phyloP scores from a whole-genome alignment of 345 rosid species.

The Raphanus sativus region DNA sequence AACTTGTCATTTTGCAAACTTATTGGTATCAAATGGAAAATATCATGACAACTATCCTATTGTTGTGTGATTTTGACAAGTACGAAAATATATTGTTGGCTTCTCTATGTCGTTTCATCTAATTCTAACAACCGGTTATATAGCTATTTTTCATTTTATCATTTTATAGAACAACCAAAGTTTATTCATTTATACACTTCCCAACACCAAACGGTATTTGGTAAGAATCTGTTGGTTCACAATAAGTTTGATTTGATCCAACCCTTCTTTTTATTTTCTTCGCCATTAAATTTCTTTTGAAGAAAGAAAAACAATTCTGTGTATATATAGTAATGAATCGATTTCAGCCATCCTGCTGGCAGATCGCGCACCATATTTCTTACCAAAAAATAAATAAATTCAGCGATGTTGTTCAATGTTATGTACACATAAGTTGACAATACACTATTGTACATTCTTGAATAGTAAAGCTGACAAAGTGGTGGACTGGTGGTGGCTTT shows the following conservation, averaged over 20 bases:
- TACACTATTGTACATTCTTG: conserved; percentile 1
- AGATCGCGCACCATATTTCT: conserved; percentile 32
- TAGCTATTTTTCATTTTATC: not conserved
- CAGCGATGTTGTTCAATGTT: conserved; percentile 16
- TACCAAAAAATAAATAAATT: conserved; percentile 29
- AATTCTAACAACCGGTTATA: not conserved
- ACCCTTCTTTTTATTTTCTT: not conserved
- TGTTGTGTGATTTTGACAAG: conserved; percentile 23
- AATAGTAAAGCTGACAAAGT: not conserved
- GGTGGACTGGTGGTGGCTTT: not conserved
- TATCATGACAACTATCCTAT: not conserved
- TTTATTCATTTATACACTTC: not conserved
- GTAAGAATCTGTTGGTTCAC: conserved; percentile 19
- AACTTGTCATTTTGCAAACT: not conserved
- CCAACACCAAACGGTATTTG: conserved; percentile 18
- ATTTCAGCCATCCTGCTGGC: conserved; percentile 22
- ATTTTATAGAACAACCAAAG: conserved; percentile 13
- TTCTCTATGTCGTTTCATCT: conserved; percentile 18
- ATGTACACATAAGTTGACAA: not conserved
- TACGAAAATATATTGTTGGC: conserved; percentile 2
- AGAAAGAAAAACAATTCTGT: not conserved
- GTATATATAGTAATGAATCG: not conserved
- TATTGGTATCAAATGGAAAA: not conserved
- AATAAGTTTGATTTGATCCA: conserved; percentile 16
- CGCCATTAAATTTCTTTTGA: conserved; percentile 5